A percentile compares a stretch with the other conserved stretches of the same genome.
These are phyloP conservation scores for Knoxia roxburghii DNA, from an alignment of 257 asterid genomes.

Conservation along the genomic window DNA sequence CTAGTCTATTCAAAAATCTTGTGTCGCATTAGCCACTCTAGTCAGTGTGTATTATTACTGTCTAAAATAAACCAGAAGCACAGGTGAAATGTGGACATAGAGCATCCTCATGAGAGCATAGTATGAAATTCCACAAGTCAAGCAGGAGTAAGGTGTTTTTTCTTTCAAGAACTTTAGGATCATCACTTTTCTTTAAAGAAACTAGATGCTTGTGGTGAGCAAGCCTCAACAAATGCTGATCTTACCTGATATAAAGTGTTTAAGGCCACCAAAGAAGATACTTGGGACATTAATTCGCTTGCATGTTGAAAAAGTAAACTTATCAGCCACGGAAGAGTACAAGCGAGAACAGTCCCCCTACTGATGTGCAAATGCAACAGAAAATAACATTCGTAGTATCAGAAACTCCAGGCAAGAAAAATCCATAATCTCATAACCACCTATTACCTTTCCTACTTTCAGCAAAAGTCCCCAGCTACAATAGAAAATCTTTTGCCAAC, in stretches of 20 bases:
- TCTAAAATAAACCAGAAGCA: too few relatives aligned
- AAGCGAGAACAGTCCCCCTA: slow-evolving; percentile 90
- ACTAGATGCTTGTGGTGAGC: not conserved
- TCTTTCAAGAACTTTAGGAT: not conserved
- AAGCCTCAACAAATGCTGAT: not conserved
- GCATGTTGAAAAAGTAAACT: slow-evolving; percentile 82
- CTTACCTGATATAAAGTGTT: slow-evolving; percentile 85
- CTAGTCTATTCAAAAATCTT: too few relatives aligned
- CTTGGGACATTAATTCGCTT: slow-evolving; percentile 84
- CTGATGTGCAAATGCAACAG: slow-evolving; percentile 10
- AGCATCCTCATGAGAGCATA: not conserved
- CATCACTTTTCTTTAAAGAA: not conserved
- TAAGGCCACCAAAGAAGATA: slow-evolving; percentile 65
- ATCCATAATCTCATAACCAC: not conserved
- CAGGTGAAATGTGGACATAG: not conserved
- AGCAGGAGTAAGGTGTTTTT: too few relatives aligned
- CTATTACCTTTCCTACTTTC: not conserved
- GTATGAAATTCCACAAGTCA: not conserved
- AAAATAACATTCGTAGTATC: not conserved
- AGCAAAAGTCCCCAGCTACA: not conserved
- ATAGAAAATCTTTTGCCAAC: not conserved
- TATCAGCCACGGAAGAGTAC: slow-evolving; percentile 94
- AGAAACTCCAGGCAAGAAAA: not conserved
- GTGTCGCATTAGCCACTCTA: too few relatives aligned
- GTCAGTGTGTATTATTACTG: not conserved